Conservation (phyloP, 768 basidiomycete genomes). For the Mycena latifolia region DNA sequence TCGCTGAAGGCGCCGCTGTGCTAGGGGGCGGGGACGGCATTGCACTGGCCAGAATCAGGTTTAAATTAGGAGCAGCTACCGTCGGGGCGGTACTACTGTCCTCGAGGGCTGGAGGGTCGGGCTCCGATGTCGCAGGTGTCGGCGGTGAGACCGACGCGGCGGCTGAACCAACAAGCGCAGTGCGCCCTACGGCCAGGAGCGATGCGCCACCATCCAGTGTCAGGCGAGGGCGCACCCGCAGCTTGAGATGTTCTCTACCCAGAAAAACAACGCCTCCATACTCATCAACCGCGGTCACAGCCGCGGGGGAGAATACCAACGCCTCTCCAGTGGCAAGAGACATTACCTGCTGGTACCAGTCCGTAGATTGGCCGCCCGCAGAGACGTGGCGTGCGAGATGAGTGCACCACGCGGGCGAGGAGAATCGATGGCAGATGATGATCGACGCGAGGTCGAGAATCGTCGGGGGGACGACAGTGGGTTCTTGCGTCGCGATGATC, state of each 20-base stretch:
- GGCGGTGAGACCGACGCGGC: too few species aligned
- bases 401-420: conserved; percentile 68
- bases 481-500: conserved; percentile 69
- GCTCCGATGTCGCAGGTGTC: too few species aligned
- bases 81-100: too few species aligned
- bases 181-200: conserved; percentile 1
- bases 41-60: too few species aligned
- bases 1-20: too few species aligned
- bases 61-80: too few species aligned
- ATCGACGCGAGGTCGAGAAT: conserved; percentile 63
- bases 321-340: conserved; percentile 31
- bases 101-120: too few species aligned
- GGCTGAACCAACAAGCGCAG: too few species aligned
- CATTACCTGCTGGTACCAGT: conserved; percentile 34
- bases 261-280: not conserved
- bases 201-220: conserved; percentile 8
- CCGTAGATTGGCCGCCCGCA: conserved; percentile 46
- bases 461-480: conserved; percentile 65
- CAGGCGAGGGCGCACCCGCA: conserved; percentile 9
- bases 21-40: too few species aligned
- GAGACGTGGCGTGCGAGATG: conserved; percentile 61
- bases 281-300: conserved; percentile 14
- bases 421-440: conserved; percentile 65
- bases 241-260: not conserved
- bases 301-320: conserved; percentile 32